Evolutionary conservation across 2,329 filamentous ascomycete species (phyloP).

Genomic region (Ascochyta clinopodiicola): DNA sequence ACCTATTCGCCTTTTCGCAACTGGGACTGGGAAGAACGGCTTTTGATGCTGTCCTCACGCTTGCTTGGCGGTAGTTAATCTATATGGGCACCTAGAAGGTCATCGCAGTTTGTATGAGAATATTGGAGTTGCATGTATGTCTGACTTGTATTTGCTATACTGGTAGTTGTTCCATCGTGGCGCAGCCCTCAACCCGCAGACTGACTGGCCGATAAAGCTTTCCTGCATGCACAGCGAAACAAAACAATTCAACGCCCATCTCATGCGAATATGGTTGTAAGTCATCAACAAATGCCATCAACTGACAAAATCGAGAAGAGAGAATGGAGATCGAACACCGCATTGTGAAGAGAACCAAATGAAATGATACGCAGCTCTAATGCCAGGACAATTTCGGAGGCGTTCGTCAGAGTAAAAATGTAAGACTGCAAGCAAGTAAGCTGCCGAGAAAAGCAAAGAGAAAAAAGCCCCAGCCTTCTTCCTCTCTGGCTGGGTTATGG

Average conservation of each 20-base stretch:
- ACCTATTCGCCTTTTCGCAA: background rate
- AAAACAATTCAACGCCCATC: slow-evolving; percentile 5
- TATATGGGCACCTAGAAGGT: slow-evolving; percentile 14
- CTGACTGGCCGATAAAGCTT: background rate
- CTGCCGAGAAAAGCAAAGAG: background rate
- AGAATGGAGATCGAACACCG: background rate
- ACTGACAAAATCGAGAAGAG: background rate
- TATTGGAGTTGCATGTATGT: slow-evolving; percentile 1
- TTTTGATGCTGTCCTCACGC: background rate
- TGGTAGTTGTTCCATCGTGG: slow-evolving; percentile 8
- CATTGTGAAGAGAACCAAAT: background rate
- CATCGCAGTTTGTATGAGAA: slow-evolving; percentile 13
- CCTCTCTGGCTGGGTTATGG: background rate
- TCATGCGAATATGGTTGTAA: slow-evolving; percentile 5
- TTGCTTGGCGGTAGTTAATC: background rate
- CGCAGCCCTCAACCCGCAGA: background rate
- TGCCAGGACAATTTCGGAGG: slow-evolving; percentile 19
- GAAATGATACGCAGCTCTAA: slow-evolving; percentile 10
- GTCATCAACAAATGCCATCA: slow-evolving; percentile 1
- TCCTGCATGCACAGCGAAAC: background rate
- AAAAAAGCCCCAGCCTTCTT: background rate
- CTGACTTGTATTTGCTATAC: slow-evolving; percentile 3
- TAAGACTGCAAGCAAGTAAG: background rate
- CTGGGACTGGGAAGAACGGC: background rate
- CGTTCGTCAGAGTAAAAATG: slow-evolving; percentile 17